These are phyloP conservation scores for Ogataea hybrid DNA, from an alignment of 1,139 yeast genomes.

Conservation along the genomic window DNA sequence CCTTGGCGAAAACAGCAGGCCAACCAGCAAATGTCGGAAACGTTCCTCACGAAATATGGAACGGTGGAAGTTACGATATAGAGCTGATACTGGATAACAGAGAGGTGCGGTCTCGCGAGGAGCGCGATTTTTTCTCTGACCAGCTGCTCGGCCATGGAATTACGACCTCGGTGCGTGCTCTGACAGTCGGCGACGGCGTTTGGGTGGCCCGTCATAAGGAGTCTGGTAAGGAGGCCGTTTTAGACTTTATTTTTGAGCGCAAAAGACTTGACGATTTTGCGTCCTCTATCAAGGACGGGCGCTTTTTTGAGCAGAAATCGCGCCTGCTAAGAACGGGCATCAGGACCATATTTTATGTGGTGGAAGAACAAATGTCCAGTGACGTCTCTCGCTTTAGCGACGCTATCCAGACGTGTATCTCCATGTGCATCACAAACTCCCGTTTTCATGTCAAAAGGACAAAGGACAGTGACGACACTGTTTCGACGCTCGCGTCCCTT, in stretches of 20 bases:
- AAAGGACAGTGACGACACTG: conserved; percentile 72
- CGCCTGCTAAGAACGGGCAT: conserved; percentile 71
- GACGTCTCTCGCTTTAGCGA: conserved; percentile 50
- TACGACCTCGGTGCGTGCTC: conserved; percentile 50
- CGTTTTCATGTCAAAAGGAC: conserved; percentile 70
- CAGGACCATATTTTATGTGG: conserved; percentile 65
- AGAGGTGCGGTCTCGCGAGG: conserved; percentile 63
- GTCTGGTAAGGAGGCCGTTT: conserved; percentile 61
- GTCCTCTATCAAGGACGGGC: conserved; percentile 78
- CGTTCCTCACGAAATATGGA: conserved; percentile 39
- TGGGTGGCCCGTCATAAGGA: conserved; percentile 78
- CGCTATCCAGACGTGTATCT: conserved; percentile 73
- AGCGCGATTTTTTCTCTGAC: conserved; percentile 61
- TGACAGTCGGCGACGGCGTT: conserved; percentile 82
- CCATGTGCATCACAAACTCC: conserved; percentile 66
- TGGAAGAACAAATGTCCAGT: conserved; percentile 69
- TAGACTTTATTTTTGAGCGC: conserved; percentile 83
- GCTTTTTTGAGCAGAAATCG: conserved; percentile 82
- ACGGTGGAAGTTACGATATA: conserved; percentile 53
- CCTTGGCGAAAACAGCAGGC: conserved; percentile 1
- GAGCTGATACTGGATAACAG: conserved; percentile 74
- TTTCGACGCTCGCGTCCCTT: conserved; percentile 55
- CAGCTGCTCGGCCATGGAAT: conserved; percentile 53
- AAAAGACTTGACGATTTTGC: conserved; percentile 87
- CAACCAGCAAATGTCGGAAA: conserved; percentile 2